Evolutionary conservation across 352 stramenopile genomes (phyloP).

Genomic region (Phytopythium ostracodes): DNA sequence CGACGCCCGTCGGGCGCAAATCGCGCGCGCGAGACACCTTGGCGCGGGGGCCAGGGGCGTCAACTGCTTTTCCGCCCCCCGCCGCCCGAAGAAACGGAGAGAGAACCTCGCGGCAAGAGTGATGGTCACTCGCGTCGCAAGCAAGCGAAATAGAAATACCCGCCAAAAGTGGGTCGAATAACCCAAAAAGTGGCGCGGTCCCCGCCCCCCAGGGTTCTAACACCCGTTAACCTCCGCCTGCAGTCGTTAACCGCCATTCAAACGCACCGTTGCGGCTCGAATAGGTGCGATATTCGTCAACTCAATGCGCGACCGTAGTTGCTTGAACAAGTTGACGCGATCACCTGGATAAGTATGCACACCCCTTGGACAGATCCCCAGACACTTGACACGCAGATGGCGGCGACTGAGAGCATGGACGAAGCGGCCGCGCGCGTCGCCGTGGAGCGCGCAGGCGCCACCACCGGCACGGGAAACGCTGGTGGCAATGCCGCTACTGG

Average conservation of each 20-base stretch:
- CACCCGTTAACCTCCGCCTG: not conserved
- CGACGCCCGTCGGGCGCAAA: conserved; percentile 10
- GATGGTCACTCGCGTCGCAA: conserved; percentile 22
- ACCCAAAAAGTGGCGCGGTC: no score
- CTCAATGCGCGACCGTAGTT: not conserved
- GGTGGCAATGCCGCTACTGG: conserved; percentile 10
- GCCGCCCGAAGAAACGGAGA: conserved; percentile 13
- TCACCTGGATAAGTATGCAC: not conserved
- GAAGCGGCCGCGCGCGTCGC: not conserved
- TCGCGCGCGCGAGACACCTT: conserved; percentile 14
- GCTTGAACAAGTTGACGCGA: not conserved
- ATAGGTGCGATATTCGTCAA: not conserved
- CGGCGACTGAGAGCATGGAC: not conserved
- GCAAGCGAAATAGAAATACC: conserved; percentile 21
- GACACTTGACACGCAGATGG: not conserved
- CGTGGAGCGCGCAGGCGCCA: not conserved
- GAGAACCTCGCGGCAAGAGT: conserved; percentile 21
- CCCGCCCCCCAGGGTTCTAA: not conserved
- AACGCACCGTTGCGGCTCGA: not conserved
- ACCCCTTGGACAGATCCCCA: not conserved
- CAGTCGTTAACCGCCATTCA: not conserved
- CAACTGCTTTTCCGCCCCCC: conserved; percentile 6
- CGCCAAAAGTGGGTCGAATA: conserved; percentile 5
- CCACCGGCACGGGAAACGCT: not conserved
- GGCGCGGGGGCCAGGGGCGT: conserved; percentile 13